These are phyloP conservation scores for Onygenales sp. DNA, from an alignment of 2,329 filamentous ascomycete genomes.

Conservation along the genomic window DNA sequence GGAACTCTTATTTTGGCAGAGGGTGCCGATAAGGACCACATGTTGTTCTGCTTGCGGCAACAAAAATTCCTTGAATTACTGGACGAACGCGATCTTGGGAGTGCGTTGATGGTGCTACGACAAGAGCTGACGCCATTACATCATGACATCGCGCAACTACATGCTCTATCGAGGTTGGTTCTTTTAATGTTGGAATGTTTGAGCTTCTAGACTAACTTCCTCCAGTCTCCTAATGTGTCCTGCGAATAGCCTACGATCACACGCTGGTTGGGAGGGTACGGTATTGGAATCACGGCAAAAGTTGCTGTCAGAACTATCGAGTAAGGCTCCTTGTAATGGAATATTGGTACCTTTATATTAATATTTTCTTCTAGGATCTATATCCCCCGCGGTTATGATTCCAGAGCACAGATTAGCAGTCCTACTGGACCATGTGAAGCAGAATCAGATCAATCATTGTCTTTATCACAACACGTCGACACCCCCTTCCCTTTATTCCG, in stretches of 20 bases:
- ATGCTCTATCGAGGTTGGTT: constrained; percentile 64
- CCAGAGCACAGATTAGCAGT: constrained; percentile 79
- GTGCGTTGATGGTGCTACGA: constrained; percentile 73
- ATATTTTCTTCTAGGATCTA: constrained; percentile 52
- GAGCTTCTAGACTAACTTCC: constrained; percentile 3
- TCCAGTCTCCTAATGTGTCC: constrained; percentile 79
- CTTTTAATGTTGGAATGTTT: background rate
- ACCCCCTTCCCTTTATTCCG: constrained; percentile 76
- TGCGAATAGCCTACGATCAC: constrained; percentile 62
- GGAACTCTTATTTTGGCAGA: constrained; percentile 65
- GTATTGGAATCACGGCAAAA: constrained; percentile 62
- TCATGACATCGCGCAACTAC: constrained; percentile 66
- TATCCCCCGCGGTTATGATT: constrained; percentile 94
- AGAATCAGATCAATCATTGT: constrained; percentile 71
- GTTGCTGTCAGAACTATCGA: constrained; percentile 73
- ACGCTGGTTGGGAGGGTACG: constrained; percentile 79
- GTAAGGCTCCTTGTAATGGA: constrained; percentile 40
- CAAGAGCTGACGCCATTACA: constrained; percentile 80
- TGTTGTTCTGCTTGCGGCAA: constrained; percentile 81
- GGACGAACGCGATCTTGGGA: constrained; percentile 62
- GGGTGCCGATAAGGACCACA: constrained; percentile 63
- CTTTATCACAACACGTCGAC: constrained; percentile 75
- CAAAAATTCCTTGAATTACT: constrained; percentile 93
- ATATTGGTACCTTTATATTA: background rate
- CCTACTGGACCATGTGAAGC: constrained; percentile 74